Conservation (phyloP, 192 early-diverging fungal species). For the Podila horticola region DNA sequence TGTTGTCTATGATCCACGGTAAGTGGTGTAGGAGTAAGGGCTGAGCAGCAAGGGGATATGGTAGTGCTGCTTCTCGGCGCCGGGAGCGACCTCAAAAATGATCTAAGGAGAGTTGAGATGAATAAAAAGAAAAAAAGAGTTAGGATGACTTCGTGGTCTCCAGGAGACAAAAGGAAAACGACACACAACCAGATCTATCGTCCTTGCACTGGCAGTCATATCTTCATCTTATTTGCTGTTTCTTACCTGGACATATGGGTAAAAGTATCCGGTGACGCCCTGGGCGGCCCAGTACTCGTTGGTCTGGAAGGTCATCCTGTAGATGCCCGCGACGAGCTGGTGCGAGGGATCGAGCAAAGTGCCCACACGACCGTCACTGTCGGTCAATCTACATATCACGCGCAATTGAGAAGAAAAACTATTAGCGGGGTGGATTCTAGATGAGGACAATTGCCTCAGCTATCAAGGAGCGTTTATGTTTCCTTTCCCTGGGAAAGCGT, state of each 20-base stretch:
- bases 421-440: too few relatives aligned
- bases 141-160: neutral
- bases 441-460: too few relatives aligned
- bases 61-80: conserved; percentile 78
- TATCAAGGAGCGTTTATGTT: too few relatives aligned
- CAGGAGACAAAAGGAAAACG: too few relatives aligned
- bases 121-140: neutral
- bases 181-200: too few relatives aligned
- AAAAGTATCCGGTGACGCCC: conserved; percentile 73
- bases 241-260: conserved; percentile 80
- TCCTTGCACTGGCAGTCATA: too few relatives aligned
- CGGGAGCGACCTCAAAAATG: conserved; percentile 71
- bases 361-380: conserved; percentile 81
- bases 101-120: conserved; percentile 49
- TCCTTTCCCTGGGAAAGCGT: neutral
- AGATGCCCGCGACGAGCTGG: conserved; percentile 73
- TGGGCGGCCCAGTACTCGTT: conserved; percentile 71
- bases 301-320: conserved; percentile 82
- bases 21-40: conserved; percentile 91
- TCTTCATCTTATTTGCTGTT: too few relatives aligned
- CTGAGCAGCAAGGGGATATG: conserved; percentile 90
- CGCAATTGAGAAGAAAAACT: too few relatives aligned
- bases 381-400: conserved; percentile 57
- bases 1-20: conserved; percentile 76
- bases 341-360: conserved; percentile 66